Percentiles rank a stretch among this genome's conserved stretches.
These are phyloP conservation scores for Dactylonectria macrodidyma DNA, from an alignment of 2,329 filamentous ascomycete species.

Conservation along the genomic window DNA sequence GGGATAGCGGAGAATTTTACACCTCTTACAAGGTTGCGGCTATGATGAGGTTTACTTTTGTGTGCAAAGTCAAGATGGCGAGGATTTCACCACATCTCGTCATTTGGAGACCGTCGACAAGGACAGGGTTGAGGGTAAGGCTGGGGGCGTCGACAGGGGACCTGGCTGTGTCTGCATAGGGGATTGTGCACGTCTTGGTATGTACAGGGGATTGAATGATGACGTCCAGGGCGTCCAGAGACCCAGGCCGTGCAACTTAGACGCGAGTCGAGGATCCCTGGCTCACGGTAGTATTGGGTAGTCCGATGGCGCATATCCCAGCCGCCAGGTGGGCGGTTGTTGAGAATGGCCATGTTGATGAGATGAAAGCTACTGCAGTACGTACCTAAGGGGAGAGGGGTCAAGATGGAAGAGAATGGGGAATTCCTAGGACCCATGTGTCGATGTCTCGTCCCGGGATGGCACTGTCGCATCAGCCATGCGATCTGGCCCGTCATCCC, in stretches of 20 bases:
- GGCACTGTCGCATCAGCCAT: constrained; percentile 49
- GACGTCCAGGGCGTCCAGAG: constrained; percentile 21
- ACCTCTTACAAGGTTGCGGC: constrained; percentile 6
- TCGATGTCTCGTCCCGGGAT: constrained; percentile 48
- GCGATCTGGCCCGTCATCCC: constrained; percentile 37
- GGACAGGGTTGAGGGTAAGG: constrained; percentile 21
- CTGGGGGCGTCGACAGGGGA: constrained; percentile 18
- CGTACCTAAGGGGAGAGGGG: constrained; percentile 7
- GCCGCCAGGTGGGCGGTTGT: constrained; percentile 20
- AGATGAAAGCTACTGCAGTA: constrained; percentile 3
- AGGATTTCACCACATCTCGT: constrained; percentile 5
- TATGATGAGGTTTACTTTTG: neutral
- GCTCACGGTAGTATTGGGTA: constrained; percentile 25
- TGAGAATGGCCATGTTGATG: constrained; percentile 22
- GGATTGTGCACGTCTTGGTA: constrained; percentile 3
- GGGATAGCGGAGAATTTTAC: constrained; percentile 22
- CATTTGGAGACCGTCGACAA: constrained; percentile 9
- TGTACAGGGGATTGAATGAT: constrained; percentile 11
- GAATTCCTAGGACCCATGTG: constrained; percentile 46
- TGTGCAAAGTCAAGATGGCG: constrained; percentile 2
- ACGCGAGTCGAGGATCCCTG: constrained; percentile 25
- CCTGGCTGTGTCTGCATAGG: constrained; percentile 18
- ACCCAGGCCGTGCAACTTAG: constrained; percentile 22
- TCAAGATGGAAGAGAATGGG: constrained; percentile 1
- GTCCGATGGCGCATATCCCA: constrained; percentile 23